A percentile compares a stretch with the other conserved stretches of the same genome.
Evolutionary conservation across 208 protist genomes (phyloP).

Genomic region (Perkinsela sp.): DNA sequence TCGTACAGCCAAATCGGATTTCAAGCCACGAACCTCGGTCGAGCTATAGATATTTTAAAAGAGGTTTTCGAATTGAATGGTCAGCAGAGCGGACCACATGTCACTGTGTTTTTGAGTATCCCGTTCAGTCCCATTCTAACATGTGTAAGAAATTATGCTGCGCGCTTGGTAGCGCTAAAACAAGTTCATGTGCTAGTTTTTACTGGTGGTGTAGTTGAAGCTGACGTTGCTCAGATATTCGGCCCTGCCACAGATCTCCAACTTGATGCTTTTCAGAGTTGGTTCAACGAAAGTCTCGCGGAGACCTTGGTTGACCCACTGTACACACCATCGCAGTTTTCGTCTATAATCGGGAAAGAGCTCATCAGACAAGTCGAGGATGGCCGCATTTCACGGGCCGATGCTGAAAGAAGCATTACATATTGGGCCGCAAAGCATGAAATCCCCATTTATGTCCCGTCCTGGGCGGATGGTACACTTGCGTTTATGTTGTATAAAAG

Average conservation of each 20-base stretch:
- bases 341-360: constrained; percentile 40
- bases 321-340: constrained; percentile 9
- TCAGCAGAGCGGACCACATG: background rate
- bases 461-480: background rate
- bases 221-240: constrained; percentile 45
- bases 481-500: constrained; percentile 2
- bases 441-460: constrained; percentile 6
- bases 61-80: constrained; percentile 3
- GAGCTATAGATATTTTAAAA: constrained; percentile 4
- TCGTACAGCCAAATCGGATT: constrained; percentile 22
- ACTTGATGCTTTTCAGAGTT: constrained; percentile 1
- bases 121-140: constrained; percentile 13
- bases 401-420: background rate
- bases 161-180: constrained; percentile 2
- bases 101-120: constrained; percentile 4
- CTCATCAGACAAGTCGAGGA: constrained; percentile 26
- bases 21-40: constrained; percentile 9
- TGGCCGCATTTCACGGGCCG: background rate
- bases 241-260: background rate
- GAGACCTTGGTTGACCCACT: constrained; percentile 12
- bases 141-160: background rate
- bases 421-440: constrained; percentile 3
- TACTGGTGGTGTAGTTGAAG: constrained; percentile 50
- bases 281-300: background rate
- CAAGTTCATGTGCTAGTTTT: constrained; percentile 23